Base-by-base conservation (phyloP, 768 basidiomycete genomes). In the Lactarius trivialis region DNA sequence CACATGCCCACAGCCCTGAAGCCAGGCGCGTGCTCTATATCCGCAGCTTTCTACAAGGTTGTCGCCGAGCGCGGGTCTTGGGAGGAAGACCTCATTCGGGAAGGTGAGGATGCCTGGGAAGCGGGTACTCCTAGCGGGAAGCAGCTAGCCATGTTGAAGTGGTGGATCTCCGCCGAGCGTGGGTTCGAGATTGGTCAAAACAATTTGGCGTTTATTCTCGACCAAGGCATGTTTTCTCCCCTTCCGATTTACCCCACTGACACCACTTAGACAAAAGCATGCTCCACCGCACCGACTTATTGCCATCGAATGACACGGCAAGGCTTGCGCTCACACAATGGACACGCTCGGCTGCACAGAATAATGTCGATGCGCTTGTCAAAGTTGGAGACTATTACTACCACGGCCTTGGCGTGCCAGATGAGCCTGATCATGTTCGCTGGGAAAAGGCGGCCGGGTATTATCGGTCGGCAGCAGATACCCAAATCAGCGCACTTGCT, bases 321-420 rank as follows among this genome's bases (percentile, higher is more conserved):
- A 79, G 82, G 45, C 79, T 92, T 8, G 95, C 93, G 0, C 76
- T 99, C 55, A 90, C 88, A 0, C 91, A 96, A 70, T 99, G 96
- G 96, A 91, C 86, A 30, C 85, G 97, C 15, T 94, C 95, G 3
- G 94, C 96, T 9, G 85, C 83, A 2, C 97, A 99, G 72, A 85
- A 88, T 58, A 95, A 99, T 69, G 81, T 97, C n/a, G 97, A 99
- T 70, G 89, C 97, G 12, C 79, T 98, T 61, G 93, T 99, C 64
- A 99, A 98, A 79, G 94, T 98, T 5, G 97, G 93, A 41, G 97
- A 99, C 72, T 97, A 98, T 72, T 96, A 95, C 74, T 98, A 92
- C 70, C 86, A 91, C 65, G 93, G 93, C 0, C 79, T 94, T 4
- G 93, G 92, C 12, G 85, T 93, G 1, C 76, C 82, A 6, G 82